Evolutionary conservation across 371 early-diverging fungal species (phyloP), one percentile per base, ranked within the genome.

Genomic region (Circinella minor): DNA sequence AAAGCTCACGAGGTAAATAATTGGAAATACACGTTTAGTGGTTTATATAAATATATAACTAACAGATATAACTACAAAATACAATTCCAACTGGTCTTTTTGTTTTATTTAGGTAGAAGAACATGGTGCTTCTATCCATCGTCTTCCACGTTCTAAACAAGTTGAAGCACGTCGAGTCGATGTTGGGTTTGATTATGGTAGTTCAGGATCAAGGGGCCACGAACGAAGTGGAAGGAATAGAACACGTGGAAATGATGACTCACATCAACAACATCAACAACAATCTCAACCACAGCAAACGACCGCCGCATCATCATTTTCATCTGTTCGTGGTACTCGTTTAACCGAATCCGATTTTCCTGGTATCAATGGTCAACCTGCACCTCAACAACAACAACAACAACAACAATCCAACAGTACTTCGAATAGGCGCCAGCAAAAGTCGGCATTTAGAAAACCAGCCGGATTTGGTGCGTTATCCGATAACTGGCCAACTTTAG

Each of bases 1-100:
- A 93, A 92, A 72, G 94, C 91, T 6, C 98, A 98, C 69, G 86
- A 88, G 76, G 88, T 86, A 55, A 43, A 43, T 9, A 43, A 43
- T 9, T 43, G 11, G 11, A 43, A 27, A 27, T 27, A 27, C 27
- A 27, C 27, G 27, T 27, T 27, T 27, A 27, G 2, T 27, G 27
- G 2, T 27, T 27, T 27, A 27, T 27, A 27, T 27, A 27, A 27
- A 27, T 27, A 27, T 27, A 27, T 27, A 27, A 27, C 27, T 27
- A 27, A 27, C 27, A 27, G 0, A 27, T 27, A 27, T 27, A 1
- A 2, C 27, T 27, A 27, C 27, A 27, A 27, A 1, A 27, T 27
- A 27, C 27, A 27, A 27, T 70, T 71, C 36, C 36, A 36, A 6
- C 14, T 43, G n/a, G 38, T 11, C 3, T 39, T 17, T 47, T 65